A percentile compares a stretch with the other conserved stretches of the same genome.
Evolutionary conservation across 2,329 filamentous ascomycete genomes (phyloP).

Genomic region (Talaromyces sp.): DNA sequence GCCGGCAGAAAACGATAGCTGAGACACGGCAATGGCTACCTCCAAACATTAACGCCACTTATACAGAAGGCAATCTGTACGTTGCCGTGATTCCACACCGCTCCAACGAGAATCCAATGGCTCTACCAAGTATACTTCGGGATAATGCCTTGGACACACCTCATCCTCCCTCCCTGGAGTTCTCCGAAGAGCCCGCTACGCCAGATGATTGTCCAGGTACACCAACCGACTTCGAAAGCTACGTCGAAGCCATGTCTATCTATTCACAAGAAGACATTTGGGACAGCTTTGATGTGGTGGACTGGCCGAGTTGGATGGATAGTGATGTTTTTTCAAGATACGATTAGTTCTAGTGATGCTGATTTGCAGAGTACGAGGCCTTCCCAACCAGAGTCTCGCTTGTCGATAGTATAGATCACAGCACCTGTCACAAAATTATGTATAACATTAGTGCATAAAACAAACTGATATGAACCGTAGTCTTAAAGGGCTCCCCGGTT

Average conservation of each 20-base stretch:
- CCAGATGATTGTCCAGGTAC: background rate
- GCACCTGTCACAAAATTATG: background rate
- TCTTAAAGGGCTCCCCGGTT: too few relatives aligned
- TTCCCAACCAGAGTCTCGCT: background rate
- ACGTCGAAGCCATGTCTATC: background rate
- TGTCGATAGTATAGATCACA: background rate
- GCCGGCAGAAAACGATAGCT: background rate
- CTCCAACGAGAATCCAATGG: background rate
- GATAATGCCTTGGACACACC: background rate
- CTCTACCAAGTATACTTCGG: background rate
- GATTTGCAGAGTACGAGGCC: background rate
- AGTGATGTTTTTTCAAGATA: background rate
- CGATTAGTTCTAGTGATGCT: background rate
- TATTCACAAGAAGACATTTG: background rate
- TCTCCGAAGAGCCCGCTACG: background rate
- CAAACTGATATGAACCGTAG: background rate
- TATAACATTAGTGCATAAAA: background rate
- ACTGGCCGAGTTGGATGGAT: slow-evolving; percentile 1
- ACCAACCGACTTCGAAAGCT: background rate
- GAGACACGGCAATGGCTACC: background rate
- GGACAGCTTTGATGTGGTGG: background rate
- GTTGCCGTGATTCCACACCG: background rate
- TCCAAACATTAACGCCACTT: background rate
- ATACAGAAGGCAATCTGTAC: background rate
- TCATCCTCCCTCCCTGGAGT: background rate